Evolutionary conservation across 2,329 filamentous ascomycete species (phyloP).

Genomic region (Hymenoscyphus fructigenus): DNA sequence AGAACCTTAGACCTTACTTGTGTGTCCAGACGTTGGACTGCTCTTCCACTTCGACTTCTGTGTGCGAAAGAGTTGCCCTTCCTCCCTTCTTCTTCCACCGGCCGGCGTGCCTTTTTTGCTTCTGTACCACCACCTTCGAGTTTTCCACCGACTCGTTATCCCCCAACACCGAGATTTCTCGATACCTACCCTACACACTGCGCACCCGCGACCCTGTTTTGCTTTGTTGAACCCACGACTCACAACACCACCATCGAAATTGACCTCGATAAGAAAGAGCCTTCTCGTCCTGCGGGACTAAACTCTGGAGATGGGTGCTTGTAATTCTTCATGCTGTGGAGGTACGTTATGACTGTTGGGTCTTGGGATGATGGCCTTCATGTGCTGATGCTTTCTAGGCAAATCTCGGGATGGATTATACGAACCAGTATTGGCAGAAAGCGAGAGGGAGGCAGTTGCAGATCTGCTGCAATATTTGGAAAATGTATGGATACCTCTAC

Average conservation of each 20-base stretch:
- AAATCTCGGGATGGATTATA: conserved; percentile 79
- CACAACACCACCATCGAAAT: conserved; percentile 22
- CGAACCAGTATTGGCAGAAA: conserved; percentile 87
- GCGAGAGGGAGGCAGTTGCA: conserved; percentile 93
- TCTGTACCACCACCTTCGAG: conserved; percentile 14
- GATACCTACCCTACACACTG: conserved; percentile 5
- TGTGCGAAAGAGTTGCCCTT: not conserved
- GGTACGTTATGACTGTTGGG: conserved; percentile 37
- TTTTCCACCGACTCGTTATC: conserved; percentile 12
- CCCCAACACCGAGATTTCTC: conserved; percentile 6
- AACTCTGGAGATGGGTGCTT: conserved; percentile 55
- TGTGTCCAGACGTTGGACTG: not conserved
- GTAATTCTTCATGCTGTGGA: conserved; percentile 63
- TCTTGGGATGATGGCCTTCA: conserved; percentile 19
- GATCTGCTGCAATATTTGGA: conserved; percentile 94
- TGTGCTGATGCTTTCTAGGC: conserved; percentile 48
- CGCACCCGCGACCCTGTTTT: conserved; percentile 18
- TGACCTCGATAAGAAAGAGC: conserved; percentile 25
- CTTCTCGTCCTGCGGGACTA: conserved; percentile 33
- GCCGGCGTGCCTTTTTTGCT: conserved; percentile 17
- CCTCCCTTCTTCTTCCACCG: conserved; percentile 4
- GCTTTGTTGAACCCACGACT: conserved; percentile 28
- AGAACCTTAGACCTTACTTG: not conserved
- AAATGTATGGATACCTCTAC: conserved; percentile 60
- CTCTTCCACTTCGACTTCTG: not conserved